phyloP scores from a whole-genome alignment of 208 protist genomes.

The Leishmania turanica region DNA sequence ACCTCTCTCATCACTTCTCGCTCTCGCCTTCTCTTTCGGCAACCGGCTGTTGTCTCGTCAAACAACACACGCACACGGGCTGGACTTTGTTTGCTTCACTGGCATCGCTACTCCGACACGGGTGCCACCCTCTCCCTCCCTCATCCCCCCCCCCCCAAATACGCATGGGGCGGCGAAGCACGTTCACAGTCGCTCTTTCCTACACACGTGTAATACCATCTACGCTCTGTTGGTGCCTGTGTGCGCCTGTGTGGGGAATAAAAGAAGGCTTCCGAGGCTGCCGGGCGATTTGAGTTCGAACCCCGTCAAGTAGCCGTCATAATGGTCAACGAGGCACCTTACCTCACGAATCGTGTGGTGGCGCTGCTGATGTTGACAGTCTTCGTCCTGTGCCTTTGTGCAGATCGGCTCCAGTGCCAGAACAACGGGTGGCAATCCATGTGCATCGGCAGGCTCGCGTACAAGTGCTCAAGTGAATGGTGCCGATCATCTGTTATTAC shows the following conservation, averaged over 20 bases:
- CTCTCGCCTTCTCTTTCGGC: background rate
- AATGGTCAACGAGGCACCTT: slow-evolving; percentile 37
- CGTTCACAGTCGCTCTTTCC: background rate
- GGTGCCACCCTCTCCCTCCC: background rate
- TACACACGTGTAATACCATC: background rate
- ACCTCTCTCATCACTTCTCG: background rate
- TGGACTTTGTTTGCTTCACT: background rate
- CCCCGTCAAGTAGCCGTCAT: slow-evolving; percentile 5
- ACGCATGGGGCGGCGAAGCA: background rate
- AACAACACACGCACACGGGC: background rate
- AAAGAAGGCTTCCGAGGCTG: background rate
- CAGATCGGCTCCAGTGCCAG: slow-evolving; percentile 36
- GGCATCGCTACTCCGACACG: background rate
- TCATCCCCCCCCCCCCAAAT: no score
- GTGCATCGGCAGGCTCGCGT: slow-evolving; percentile 14
- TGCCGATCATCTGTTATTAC: slow-evolving; percentile 5
- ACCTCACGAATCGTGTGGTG: slow-evolving; percentile 36
- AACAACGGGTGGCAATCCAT: slow-evolving; percentile 21
- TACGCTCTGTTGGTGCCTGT: background rate
- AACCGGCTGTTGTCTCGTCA: background rate
- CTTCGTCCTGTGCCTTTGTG: slow-evolving; percentile 34
- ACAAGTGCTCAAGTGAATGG: slow-evolving; percentile 2
- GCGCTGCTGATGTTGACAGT: slow-evolving; percentile 30
- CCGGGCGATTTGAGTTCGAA: background rate
- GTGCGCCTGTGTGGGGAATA: background rate